Percentiles rank a stretch among this genome's conserved stretches.
Evolutionary conservation across 2,329 filamentous ascomycete species (phyloP).

Genomic region (Penicillium sp.): DNA sequence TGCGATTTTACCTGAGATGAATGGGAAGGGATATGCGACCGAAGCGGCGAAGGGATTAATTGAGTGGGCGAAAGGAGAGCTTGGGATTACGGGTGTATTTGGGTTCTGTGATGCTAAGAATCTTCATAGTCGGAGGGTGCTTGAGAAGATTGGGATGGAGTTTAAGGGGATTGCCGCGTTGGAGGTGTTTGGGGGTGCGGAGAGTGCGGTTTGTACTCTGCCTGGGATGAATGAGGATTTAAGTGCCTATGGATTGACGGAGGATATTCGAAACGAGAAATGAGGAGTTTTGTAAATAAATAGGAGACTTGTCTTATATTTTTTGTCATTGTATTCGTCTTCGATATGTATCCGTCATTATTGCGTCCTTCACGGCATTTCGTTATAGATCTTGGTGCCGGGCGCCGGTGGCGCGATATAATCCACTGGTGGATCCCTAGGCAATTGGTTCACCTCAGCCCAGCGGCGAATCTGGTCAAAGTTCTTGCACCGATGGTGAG

Average conservation of each 20-base stretch:
- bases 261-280: neutral
- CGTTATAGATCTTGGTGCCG: slow-evolving; percentile 21
- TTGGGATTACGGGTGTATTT: slow-evolving; percentile 19
- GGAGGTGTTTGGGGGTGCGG: slow-evolving; percentile 15
- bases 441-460: slow-evolving; percentile 55
- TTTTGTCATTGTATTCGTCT: neutral
- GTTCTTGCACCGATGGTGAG: slow-evolving; percentile 59
- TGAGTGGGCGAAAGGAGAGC: slow-evolving; percentile 13
- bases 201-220: slow-evolving; percentile 19
- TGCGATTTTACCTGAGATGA: slow-evolving; percentile 22
- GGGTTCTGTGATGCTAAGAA: slow-evolving; percentile 22
- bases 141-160: slow-evolving; percentile 26
- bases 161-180: slow-evolving; percentile 18
- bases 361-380: slow-evolving; percentile 18
- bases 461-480: slow-evolving; percentile 56
- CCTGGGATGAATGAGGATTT: slow-evolving; percentile 16
- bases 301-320: neutral
- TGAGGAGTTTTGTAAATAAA: neutral
- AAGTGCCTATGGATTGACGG: slow-evolving; percentile 12
- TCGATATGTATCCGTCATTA: neutral
- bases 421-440: slow-evolving; percentile 43
- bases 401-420: slow-evolving; percentile 43
- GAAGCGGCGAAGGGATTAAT: slow-evolving; percentile 23
- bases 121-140: slow-evolving; percentile 16
- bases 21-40: slow-evolving; percentile 28